A percentile compares a stretch with the other conserved stretches of the same genome.
Conservation (phyloP, 129 eudicot genomes). For the Arctium lappa region DNA sequence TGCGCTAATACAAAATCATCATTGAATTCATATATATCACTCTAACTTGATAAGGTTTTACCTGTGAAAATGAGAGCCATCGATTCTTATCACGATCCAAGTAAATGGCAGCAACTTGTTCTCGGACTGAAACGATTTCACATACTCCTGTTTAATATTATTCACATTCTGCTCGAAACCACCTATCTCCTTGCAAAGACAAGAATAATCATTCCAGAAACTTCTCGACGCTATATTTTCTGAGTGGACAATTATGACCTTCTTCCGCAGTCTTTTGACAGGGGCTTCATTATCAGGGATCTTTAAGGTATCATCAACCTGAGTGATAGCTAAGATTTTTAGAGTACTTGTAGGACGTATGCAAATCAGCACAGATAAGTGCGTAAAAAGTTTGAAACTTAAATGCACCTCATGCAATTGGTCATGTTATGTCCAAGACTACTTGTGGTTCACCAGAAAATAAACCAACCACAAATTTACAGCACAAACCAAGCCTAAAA, state of each 20-base stretch:
- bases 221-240: constrained; percentile 61
- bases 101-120: constrained; percentile 61
- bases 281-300: constrained; percentile 47
- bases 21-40: neutral
- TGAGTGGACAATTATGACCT: constrained; percentile 48
- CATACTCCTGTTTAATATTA: constrained; percentile 58
- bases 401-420: neutral
- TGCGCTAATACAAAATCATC: no score
- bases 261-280: constrained; percentile 55
- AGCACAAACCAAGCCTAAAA: no score
- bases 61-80: constrained; percentile 97
- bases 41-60: constrained; percentile 14
- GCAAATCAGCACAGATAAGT: neutral
- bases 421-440: neutral
- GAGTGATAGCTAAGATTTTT: constrained; percentile 6
- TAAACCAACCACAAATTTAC: no score
- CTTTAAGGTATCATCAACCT: constrained; percentile 66
- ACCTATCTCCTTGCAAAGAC: constrained; percentile 60
- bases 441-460: neutral
- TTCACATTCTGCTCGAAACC: constrained; percentile 44
- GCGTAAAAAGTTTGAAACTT: neutral
- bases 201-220: constrained; percentile 66
- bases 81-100: constrained; percentile 83
- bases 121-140: constrained; percentile 62
- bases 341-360: neutral